A percentile compares a stretch with the other conserved stretches of the same genome.
Conservation (phyloP, 495 filamentous ascomycete genomes). For the Durotheca rogersii region DNA sequence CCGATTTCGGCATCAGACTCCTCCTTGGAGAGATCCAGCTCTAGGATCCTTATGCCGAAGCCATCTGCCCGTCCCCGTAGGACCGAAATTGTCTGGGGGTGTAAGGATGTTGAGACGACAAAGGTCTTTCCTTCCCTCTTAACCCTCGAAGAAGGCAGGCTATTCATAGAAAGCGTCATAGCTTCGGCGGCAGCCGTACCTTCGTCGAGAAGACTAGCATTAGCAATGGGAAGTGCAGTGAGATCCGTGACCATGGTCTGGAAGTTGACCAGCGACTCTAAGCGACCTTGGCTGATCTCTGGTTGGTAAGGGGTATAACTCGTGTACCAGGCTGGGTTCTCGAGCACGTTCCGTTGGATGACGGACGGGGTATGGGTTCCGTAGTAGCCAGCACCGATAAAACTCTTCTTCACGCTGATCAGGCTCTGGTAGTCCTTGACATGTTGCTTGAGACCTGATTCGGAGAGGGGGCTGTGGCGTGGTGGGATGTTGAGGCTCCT, state of each 20-base stretch:
- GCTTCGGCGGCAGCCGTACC: constrained; percentile 94
- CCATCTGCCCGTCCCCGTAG: constrained; percentile 87
- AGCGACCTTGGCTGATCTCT: constrained; percentile 92
- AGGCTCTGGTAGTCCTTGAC: constrained; percentile 64
- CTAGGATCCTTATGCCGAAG: constrained; percentile 79
- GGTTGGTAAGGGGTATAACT: constrained; percentile 99
- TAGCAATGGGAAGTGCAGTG: constrained; percentile 85
- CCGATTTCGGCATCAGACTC: constrained; percentile 63
- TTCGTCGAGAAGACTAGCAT: constrained; percentile 93
- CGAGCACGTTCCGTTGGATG: constrained; percentile 90
- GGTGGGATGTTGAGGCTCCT: constrained; percentile 50
- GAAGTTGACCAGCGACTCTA: constrained; percentile 95
- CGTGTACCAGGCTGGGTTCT: constrained; percentile 97
- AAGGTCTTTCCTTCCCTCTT: constrained; percentile 77
- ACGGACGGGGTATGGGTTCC: constrained; percentile 84
- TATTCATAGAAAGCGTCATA: constrained; percentile 90
- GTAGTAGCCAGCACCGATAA: constrained; percentile 88
- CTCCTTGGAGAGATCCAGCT: constrained; percentile 65
- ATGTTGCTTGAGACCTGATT: constrained; percentile 65
- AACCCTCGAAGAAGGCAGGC: constrained; percentile 67
- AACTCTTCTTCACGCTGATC: constrained; percentile 62
- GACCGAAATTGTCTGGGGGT: constrained; percentile 88
- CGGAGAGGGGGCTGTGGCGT: constrained; percentile 55
- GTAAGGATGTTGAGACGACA: constrained; percentile 78
- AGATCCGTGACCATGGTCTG: constrained; percentile 93